Evolutionary conservation across 2,329 filamentous ascomycete genomes (phyloP).

Genomic region (Dothideomycetes sp.): DNA sequence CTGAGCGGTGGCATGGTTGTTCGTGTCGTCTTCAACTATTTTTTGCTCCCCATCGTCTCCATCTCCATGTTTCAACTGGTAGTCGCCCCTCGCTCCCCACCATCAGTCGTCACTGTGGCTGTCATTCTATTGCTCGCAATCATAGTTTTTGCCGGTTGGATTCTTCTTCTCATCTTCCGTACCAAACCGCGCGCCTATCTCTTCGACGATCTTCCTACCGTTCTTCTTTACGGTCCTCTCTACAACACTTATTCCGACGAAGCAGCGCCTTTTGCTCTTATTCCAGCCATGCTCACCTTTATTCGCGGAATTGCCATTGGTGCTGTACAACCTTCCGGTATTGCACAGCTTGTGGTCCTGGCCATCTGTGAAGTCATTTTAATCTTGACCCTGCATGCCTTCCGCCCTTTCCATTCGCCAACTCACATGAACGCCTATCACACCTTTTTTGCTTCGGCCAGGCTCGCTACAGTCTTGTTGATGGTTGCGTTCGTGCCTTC

Average conservation of each 20-base stretch:
- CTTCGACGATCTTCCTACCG: slow-evolving; percentile 85
- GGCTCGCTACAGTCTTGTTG: slow-evolving; percentile 55
- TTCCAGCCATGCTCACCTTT: slow-evolving; percentile 77
- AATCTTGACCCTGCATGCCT: slow-evolving; percentile 76
- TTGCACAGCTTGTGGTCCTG: slow-evolving; percentile 83
- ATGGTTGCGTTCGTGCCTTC: slow-evolving; percentile 68
- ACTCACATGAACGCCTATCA: slow-evolving; percentile 98
- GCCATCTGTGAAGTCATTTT: slow-evolving; percentile 91
- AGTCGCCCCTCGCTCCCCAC: slow-evolving; percentile 57
- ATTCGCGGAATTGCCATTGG: slow-evolving; percentile 84
- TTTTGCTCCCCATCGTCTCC: slow-evolving; percentile 76
- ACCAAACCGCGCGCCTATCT: slow-evolving; percentile 77
- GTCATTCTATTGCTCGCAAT: slow-evolving; percentile 65
- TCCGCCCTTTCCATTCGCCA: slow-evolving; percentile 78
- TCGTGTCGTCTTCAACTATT: slow-evolving; percentile 85
- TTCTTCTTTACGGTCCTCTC: slow-evolving; percentile 81
- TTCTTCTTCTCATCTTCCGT: slow-evolving; percentile 68
- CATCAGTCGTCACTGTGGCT: slow-evolving; percentile 64
- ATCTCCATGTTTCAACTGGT: slow-evolving; percentile 89
- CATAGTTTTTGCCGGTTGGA: slow-evolving; percentile 65
- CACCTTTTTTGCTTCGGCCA: slow-evolving; percentile 67
- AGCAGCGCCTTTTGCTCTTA: slow-evolving; percentile 78
- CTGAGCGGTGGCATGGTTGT: slow-evolving; percentile 55
- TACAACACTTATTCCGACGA: slow-evolving; percentile 98
- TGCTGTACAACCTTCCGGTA: slow-evolving; percentile 83